These are phyloP conservation scores for Cicer cuneatum DNA, from an alignment of 306 rosid species.

Conservation along the genomic window DNA sequence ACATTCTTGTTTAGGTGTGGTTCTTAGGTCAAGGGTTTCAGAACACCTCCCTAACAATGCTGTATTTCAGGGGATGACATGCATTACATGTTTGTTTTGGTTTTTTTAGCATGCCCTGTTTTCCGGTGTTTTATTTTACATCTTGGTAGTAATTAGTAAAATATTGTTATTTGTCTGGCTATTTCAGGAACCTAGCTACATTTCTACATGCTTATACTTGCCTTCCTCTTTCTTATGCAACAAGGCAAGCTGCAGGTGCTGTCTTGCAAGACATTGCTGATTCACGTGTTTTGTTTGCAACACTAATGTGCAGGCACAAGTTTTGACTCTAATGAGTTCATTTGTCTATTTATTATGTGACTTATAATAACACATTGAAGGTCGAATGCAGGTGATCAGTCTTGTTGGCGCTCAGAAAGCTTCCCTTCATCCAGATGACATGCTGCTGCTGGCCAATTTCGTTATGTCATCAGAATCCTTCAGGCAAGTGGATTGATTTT, in stretches of 20 bases:
- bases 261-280: conserved; percentile 93
- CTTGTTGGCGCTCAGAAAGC: conserved; percentile 99
- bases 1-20: too few relatives aligned
- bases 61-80: too few relatives aligned
- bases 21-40: too few relatives aligned
- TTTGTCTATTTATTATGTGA: conserved; percentile 15
- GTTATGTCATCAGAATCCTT: conserved; percentile 96
- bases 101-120: conserved; percentile 7
- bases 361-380: conserved; percentile 46
- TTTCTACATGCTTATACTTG: conserved; percentile 99
- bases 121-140: conserved; percentile 8
- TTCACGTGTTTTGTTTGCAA: conserved; percentile 94
- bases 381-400: conserved; percentile 81
- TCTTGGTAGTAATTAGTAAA: conserved; percentile 3
- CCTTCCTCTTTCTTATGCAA: conserved; percentile 91
- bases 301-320: conserved; percentile 96
- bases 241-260: conserved; percentile 98
- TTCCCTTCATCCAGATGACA: conserved; percentile 97
- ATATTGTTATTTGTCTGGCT: conserved; percentile 42
- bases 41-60: too few relatives aligned
- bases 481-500: conserved; percentile 66
- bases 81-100: too few relatives aligned
- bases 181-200: conserved; percentile 87
- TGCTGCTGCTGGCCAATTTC: conserved; percentile 89
- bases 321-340: conserved; percentile 45